Base-by-base conservation (phyloP, 768 basidiomycete species). In the Leccinellum albellum region DNA sequence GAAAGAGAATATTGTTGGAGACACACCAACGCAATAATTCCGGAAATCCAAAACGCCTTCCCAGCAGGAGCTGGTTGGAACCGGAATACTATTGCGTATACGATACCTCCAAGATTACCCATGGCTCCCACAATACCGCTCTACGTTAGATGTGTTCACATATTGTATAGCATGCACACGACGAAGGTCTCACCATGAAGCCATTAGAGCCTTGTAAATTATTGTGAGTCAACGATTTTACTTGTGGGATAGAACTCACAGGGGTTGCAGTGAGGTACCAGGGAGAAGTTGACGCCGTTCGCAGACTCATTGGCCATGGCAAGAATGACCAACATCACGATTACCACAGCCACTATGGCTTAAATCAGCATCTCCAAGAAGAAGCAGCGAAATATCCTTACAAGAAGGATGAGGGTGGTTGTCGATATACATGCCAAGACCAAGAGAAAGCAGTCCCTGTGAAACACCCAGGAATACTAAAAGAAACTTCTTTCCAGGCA, bases 241-340 rank as follows among this genome's bases (percentile, higher is more conserved):
- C 10, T 24, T n/a, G 28, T 10, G 28, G n/a, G n/a, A 29, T 8
- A 13, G 29, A 17, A 74, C 61, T 68, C 70, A 68, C 72, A 71
- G 13, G 78, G 63, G 59, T 78, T 79, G 65, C 78, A 79, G 59
- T 81, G 80, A 0, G 81, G 80, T 0, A 80, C 78, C 44, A 79
- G 73, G n/a, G 79, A 69, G 59, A 81, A 82, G 61, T 77, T 81
- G 3, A 76, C 75, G 6, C 82, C 82, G 58, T 82, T 82, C 0
- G 72, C 80, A 13, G 76, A 66, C 62, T 80, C 77, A 37, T 74
- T 74, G 55, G 65, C 66, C 13, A 74, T 44, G 7, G 70, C 78
- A 53, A 78, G 70, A 37, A 78, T 64, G 10, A 76, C 69, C n/a
- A 76, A 60, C 9, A 81, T 44, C 15, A 70, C 70, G 61, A 81